Evolutionary conservation across 257 asterid species (phyloP), one percentile per base, ranked within the genome.

Genomic region (Avicennia marina): DNA sequence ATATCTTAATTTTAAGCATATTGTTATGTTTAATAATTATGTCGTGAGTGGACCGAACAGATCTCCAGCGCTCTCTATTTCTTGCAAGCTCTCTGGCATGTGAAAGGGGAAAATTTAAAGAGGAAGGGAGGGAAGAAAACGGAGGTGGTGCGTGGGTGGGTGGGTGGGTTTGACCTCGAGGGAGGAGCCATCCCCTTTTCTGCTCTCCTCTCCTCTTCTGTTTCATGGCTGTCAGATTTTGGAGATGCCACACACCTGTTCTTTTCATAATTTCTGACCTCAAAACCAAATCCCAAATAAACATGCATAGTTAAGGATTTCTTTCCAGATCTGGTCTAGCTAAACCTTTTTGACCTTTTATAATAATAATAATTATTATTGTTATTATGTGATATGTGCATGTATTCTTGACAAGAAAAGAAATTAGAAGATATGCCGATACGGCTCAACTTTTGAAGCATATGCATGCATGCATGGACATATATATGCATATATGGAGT

Each of bases 161-260:
- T n/a, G 16, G 1, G 43, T 7, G 62, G 67, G 69, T 68, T 74
- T 74, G 76, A 73, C 75, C 68, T 60, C 51, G 76, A 71, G 19
- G 5, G 25, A 40, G 31, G 65, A 48, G 53, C 54, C 18, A n/a
- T n/a, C n/a, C n/a, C n/a, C 10, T 26, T 16, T 25, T 32, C 25
- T 12, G 13, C 12, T 21, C 31, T 6, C 8, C 22, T 41, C 38
- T 4, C 8, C 15, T 39, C 29, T 60, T 34, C 39, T 54, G 29
- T 31, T 18, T 59, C 42, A 51, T 43, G 53, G 53, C 16, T 47
- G 71, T 64, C 68, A 53, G 63, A 15, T 39, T 69, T 55, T 41
- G 72, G 67, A 41, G 45, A 40, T 21, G 65, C 48, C 72, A 48
- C 57, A 19, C 18, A 22, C 1, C 9, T 17, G 57, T 48, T 64